These are phyloP conservation scores for Aspergillus mulundensis DNA, from an alignment of 495 filamentous ascomycete genomes.

Conservation along the genomic window DNA sequence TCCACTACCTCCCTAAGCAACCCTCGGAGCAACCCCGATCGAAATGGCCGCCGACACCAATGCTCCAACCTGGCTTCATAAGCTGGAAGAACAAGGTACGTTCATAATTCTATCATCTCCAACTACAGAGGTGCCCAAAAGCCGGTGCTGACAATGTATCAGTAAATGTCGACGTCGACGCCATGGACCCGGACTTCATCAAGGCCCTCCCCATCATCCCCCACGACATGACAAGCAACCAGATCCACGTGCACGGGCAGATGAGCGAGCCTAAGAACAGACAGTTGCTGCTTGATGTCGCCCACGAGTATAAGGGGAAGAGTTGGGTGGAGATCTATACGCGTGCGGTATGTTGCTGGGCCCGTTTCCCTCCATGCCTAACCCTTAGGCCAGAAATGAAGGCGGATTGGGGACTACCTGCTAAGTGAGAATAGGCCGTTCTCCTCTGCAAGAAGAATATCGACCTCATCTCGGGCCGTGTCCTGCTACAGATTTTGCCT, in stretches of 20 bases:
- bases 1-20: neutral
- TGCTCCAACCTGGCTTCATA: slow-evolving; percentile 5
- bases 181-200: slow-evolving; percentile 38
- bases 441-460: slow-evolving; percentile 41
- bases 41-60: neutral
- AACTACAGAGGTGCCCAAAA: neutral
- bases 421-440: slow-evolving; percentile 9
- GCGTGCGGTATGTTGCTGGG: slow-evolving; percentile 23
- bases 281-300: slow-evolving; percentile 29
- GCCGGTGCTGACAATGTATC: neutral
- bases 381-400: neutral
- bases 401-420: neutral
- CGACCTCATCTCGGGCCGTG: slow-evolving; percentile 35
- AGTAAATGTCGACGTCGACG: slow-evolving; percentile 44
- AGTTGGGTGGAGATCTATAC: slow-evolving; percentile 41
- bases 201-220: slow-evolving; percentile 29
- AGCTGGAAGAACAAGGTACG: slow-evolving; percentile 9
- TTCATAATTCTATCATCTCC: neutral
- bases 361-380: neutral
- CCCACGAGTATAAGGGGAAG: slow-evolving; percentile 34
- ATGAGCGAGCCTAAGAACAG: slow-evolving; percentile 32
- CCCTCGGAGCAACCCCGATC: neutral
- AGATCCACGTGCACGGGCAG: slow-evolving; percentile 37
- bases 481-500: slow-evolving; percentile 36
- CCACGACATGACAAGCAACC: slow-evolving; percentile 45